A percentile compares a stretch with the other conserved stretches of the same genome.
Evolutionary conservation across 306 rosid species (phyloP).

Genomic region (Prunus mongolica): DNA sequence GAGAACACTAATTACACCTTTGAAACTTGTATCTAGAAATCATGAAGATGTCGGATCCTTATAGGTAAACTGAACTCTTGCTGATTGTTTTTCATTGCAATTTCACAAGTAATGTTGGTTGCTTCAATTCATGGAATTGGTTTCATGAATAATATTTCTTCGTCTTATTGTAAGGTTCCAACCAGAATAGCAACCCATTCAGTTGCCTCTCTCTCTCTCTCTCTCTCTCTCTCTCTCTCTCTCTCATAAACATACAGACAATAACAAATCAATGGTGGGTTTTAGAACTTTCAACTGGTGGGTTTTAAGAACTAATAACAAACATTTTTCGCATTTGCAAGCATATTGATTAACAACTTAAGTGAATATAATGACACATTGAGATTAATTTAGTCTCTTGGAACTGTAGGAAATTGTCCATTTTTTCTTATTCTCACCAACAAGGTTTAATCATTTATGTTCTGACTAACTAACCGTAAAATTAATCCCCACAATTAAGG

Average conservation of each 20-base stretch:
- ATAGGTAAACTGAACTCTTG: neutral
- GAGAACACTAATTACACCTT: constrained; percentile 36
- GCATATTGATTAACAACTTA: too few relatives aligned
- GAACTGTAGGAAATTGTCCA: too few relatives aligned
- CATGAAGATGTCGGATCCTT: constrained; percentile 45
- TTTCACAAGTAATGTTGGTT: neutral
- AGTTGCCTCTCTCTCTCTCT: neutral
- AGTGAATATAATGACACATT: too few relatives aligned
- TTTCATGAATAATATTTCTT: neutral
- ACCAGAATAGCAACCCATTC: neutral
- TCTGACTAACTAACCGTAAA: too few relatives aligned
- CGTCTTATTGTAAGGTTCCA: neutral
- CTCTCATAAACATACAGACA: neutral
- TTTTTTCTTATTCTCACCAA: too few relatives aligned
- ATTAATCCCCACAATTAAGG: too few relatives aligned
- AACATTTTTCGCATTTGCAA: too few relatives aligned
- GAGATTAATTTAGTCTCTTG: too few relatives aligned
- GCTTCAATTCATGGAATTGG: constrained; percentile 5
- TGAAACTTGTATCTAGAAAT: constrained; percentile 38
- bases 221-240: neutral
- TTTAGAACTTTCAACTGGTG: too few relatives aligned
- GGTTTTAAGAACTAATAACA: too few relatives aligned
- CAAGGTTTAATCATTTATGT: too few relatives aligned
- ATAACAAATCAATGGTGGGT: too few relatives aligned
- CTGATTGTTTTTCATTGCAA: neutral